Conservation (phyloP, 2,329 filamentous ascomycete species). For the Xylaria sp. region DNA sequence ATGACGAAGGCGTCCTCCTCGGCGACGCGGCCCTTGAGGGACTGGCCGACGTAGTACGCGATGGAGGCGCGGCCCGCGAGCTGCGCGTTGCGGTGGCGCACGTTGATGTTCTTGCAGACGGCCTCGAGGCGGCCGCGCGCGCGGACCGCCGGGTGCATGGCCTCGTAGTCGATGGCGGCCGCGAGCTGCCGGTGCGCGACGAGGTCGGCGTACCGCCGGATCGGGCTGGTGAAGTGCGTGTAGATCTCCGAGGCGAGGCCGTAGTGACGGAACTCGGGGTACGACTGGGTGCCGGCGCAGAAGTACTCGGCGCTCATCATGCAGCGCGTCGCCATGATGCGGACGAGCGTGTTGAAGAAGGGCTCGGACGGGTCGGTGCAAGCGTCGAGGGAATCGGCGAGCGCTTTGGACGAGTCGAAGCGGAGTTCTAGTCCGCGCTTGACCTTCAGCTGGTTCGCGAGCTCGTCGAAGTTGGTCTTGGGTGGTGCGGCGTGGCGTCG, state of each 20-base stretch:
- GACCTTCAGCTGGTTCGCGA: conserved; percentile 86
- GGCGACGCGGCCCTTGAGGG: conserved; percentile 76
- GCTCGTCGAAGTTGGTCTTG: conserved; percentile 95
- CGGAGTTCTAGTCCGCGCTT: conserved; percentile 82
- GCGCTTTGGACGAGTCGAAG: conserved; percentile 86
- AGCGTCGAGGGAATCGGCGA: conserved; percentile 87
- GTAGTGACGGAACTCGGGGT: conserved; percentile 95
- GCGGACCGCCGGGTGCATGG: conserved; percentile 79
- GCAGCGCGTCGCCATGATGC: conserved; percentile 96
- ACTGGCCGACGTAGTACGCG: conserved; percentile 97
- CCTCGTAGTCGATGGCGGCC: conserved; percentile 91
- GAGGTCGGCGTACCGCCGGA: conserved; percentile 96
- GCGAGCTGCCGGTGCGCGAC: conserved; percentile 93
- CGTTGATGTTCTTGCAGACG: conserved; percentile 98
- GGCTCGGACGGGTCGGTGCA: conserved; percentile 82
- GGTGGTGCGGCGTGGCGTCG: conserved; percentile 91
- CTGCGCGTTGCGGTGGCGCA: conserved; percentile 95
- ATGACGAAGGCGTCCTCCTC: conserved; percentile 96
- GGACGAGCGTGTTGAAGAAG: conserved; percentile 98
- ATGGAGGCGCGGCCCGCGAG: conserved; percentile 92
- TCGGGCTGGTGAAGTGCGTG: conserved; percentile 97
- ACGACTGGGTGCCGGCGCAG: conserved; percentile 88
- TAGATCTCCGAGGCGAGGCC: conserved; percentile 96
- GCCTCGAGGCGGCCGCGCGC: conserved; percentile 85
- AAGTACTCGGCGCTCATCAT: conserved; percentile 99